Percentiles rank a stretch among this genome's conserved stretches.
Conservation (phyloP, 768 basidiomycete species). For the Amanita subjunquillea region DNA sequence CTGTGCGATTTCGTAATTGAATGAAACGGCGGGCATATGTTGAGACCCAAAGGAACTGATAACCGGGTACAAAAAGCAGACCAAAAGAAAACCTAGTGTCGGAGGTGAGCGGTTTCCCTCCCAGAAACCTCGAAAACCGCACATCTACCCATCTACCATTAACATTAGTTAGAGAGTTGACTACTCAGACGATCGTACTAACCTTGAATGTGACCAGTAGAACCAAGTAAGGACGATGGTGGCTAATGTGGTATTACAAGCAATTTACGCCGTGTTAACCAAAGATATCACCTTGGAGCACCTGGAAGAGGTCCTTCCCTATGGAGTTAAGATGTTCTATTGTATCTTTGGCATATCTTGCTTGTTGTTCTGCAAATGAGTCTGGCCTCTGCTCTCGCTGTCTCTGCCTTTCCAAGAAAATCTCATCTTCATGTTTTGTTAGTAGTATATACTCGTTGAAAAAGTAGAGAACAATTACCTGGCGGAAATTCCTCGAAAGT, state of each 20-base stretch:
- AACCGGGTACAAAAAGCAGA: slow-evolving; percentile 49
- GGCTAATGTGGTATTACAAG: slow-evolving; percentile 25
- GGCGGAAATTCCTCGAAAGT: slow-evolving; percentile 37
- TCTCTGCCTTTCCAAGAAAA: slow-evolving; percentile 38
- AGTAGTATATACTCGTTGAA: slow-evolving; percentile 1
- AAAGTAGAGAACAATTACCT: slow-evolving; percentile 17
- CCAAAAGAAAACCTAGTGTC: slow-evolving; percentile 45
- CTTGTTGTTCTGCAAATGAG: slow-evolving; percentile 60
- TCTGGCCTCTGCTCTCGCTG: slow-evolving; percentile 35
- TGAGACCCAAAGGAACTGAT: slow-evolving; percentile 58
- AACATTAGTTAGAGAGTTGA: slow-evolving; percentile 6
- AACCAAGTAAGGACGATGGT: slow-evolving; percentile 59
- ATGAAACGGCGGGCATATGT: slow-evolving; percentile 56
- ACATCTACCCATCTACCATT: slow-evolving; percentile 63
- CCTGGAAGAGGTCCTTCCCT: slow-evolving; percentile 47
- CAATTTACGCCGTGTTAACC: background rate
- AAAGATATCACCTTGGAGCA: slow-evolving; percentile 42
- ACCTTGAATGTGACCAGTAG: slow-evolving; percentile 68
- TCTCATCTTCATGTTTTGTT: slow-evolving; percentile 30
- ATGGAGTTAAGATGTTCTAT: slow-evolving; percentile 35
- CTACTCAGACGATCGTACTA: slow-evolving; percentile 10
- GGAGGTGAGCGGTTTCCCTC: too few species aligned
- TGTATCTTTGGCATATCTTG: slow-evolving; percentile 40
- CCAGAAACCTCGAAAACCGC: slow-evolving; percentile 6
- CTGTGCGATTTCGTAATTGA: slow-evolving; percentile 49